Conservation (phyloP, 345 rosid genomes). For the Noccaea caerulescens region DNA sequence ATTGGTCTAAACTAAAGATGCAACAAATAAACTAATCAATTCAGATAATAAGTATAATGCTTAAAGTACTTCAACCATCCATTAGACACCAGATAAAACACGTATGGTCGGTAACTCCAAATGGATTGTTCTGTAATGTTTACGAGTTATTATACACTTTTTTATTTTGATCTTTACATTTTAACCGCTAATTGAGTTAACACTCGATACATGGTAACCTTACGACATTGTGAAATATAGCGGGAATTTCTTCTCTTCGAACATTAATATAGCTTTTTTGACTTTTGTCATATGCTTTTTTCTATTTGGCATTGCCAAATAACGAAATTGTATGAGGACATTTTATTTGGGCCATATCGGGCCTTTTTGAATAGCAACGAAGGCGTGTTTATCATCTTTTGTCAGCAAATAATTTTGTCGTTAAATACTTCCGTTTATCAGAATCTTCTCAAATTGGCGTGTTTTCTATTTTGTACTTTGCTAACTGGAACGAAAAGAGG, state of each 20-base stretch:
- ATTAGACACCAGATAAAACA: background rate
- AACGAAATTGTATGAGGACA: background rate
- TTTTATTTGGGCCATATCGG: slow-evolving; percentile 18
- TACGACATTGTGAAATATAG: too few relatives aligned
- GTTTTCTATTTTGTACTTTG: too few relatives aligned
- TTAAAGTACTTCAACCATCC: background rate
- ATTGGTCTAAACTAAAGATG: background rate
- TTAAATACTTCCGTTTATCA: slow-evolving; percentile 11
- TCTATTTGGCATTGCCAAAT: background rate
- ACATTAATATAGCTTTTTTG: background rate
- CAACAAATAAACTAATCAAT: background rate
- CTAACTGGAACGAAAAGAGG: background rate
- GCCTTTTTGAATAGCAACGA: background rate
- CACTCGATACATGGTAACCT: too few relatives aligned
- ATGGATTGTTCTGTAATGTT: too few relatives aligned
- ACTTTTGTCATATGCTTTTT: background rate
- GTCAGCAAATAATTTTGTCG: background rate
- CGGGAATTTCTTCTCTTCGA: too few relatives aligned
- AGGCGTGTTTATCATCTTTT: background rate
- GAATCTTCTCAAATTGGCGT: slow-evolving; percentile 10
- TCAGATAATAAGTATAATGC: background rate
- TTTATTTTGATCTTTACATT: too few relatives aligned
- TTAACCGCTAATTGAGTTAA: too few relatives aligned
- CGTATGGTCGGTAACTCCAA: too few relatives aligned
- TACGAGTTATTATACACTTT: too few relatives aligned